phyloP scores from a whole-genome alignment of 2,329 filamentous ascomycete species.

The Gyromitra esculenta region DNA sequence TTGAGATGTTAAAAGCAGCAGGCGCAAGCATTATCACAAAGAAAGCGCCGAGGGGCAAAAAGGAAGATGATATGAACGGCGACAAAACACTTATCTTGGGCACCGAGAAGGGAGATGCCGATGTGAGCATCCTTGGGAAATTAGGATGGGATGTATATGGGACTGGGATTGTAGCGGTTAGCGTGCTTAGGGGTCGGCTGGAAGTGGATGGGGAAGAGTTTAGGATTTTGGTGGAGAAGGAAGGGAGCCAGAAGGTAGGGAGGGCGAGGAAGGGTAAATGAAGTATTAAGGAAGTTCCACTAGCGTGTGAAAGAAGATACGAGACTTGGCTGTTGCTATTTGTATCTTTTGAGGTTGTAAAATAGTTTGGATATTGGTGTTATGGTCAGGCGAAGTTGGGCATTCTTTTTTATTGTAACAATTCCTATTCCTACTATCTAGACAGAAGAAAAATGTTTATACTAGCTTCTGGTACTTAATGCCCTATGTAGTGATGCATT shows the following conservation, averaged over 20 bases:
- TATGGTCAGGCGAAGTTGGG: not conserved
- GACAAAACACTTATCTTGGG: constrained; percentile 50
- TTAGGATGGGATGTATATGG: constrained; percentile 53
- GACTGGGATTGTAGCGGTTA: constrained; percentile 48
- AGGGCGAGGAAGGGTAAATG: constrained; percentile 47
- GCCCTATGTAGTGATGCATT: not conserved
- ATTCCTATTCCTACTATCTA: not conserved
- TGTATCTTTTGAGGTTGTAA: constrained; percentile 1
- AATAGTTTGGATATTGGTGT: constrained; percentile 3
- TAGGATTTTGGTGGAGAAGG: constrained; percentile 28
- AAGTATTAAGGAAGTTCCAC: not conserved
- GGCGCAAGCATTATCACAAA: constrained; percentile 49
- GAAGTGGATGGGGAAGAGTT: constrained; percentile 46
- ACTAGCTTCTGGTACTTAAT: not conserved
- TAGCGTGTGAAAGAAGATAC: too few species aligned
- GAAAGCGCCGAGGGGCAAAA: constrained; percentile 46
- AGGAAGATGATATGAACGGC: constrained; percentile 37
- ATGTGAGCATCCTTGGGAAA: constrained; percentile 39
- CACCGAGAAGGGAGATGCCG: constrained; percentile 51
- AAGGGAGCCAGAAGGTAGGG: constrained; percentile 28
- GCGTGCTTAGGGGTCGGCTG: constrained; percentile 51
- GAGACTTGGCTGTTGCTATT: not conserved
- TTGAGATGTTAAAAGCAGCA: constrained; percentile 54
- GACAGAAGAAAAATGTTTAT: not conserved
- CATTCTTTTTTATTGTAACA: not conserved